Base-by-base conservation (phyloP, 495 filamentous ascomycete genomes). In the Neurospora hispaniola region DNA sequence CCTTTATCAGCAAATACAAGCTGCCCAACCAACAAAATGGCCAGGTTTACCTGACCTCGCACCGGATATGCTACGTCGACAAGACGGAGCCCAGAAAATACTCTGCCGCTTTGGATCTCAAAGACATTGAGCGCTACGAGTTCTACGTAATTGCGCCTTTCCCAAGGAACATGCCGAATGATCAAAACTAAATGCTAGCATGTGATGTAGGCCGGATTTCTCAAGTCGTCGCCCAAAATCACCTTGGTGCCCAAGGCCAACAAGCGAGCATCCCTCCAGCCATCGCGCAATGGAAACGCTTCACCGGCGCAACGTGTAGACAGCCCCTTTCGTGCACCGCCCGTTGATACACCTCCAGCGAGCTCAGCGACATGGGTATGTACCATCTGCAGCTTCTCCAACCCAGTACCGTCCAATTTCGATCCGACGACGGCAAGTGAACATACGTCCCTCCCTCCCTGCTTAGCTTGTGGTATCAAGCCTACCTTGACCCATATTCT, bases 331-430 rank as follows among this genome's bases (percentile, higher is more conserved):
- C 81, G 86, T 20, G 79, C 84, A 7, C 81, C 88, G 38, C 83
- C 83, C 11, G 80, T 87, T 41, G 84, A 86, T 5, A 80, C 85
- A 12, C 71, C 85, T 7, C 79, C 85, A 46, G 78, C 83, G 10
- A 89, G 85, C 77, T 85, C 84, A 72, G 94, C 92, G 5, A 97
- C 94, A n/a, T 99, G 96, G 96, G 90, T 99, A 66, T 99, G 96
- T 83, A 91, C 93, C 3, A 98, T 99, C 78, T 99, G 96, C 83
- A 94, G 92, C 62, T 95, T 97, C 79, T 96, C 96, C n/a, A 99
- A 99, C 77, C 91, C 93, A 0, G 88, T 98, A 3, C 94, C 96
- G 1, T 92, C 92, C 18, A 97, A 97, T 78, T 98, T 98, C 77
- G 94, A 97, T 73, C 90, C 92, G 0, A 84, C 89, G 2, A 90